A percentile compares a stretch with the other conserved stretches of the same genome.
These are phyloP conservation scores for Mrakia gelida DNA, from an alignment of 768 basidiomycete species.

Conservation along the genomic window DNA sequence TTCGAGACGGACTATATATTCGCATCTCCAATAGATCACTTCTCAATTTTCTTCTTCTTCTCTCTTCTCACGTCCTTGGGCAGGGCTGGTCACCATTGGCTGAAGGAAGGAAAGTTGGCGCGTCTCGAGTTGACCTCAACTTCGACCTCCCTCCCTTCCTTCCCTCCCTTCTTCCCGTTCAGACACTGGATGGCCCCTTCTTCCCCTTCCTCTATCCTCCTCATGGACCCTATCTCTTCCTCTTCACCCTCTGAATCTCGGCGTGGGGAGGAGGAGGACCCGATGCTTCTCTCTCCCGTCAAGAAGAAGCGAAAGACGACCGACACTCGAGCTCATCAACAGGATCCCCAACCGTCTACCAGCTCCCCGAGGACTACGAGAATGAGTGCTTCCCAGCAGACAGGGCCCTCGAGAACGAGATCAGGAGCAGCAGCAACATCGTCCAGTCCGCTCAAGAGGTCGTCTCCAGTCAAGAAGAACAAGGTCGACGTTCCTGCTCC, in stretches of 20 bases:
- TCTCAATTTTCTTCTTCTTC: too few relatives aligned
- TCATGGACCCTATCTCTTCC: background rate
- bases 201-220: background rate
- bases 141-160: background rate
- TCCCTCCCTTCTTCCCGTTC: background rate
- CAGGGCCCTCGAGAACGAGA: too few relatives aligned
- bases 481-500: background rate
- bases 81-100: too few relatives aligned
- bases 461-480: background rate
- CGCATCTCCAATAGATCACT: too few relatives aligned
- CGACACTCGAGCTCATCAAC: background rate
- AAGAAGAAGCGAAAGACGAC: conserved; percentile 18
- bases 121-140: background rate
- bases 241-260: background rate
- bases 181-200: background rate
- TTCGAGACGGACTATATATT: too few relatives aligned
- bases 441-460: background rate
- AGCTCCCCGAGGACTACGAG: background rate
- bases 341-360: too few relatives aligned
- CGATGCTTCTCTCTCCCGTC: conserved; percentile 5
- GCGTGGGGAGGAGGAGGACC: background rate
- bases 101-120: background rate
- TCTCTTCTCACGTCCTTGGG: too few relatives aligned
- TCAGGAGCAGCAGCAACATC: background rate
- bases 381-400: background rate